These are phyloP conservation scores for Penicillium samsonianum DNA, from an alignment of 495 filamentous ascomycete species.

Conservation along the genomic window DNA sequence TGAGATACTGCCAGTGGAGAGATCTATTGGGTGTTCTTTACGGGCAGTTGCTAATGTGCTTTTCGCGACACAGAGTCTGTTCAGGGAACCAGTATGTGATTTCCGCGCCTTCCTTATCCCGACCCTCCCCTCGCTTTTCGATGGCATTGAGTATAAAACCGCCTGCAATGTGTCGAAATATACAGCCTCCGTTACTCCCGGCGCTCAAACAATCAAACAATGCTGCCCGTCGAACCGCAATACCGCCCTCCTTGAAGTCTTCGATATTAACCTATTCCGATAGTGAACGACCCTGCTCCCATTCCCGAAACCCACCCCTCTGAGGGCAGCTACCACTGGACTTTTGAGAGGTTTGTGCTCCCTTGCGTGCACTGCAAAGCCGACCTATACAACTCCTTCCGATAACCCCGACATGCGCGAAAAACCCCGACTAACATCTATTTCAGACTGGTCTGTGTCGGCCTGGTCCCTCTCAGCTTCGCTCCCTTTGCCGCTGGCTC, in stretches of 20 bases:
- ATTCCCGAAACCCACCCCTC: conserved; percentile 69
- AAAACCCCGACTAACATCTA: conserved; percentile 8
- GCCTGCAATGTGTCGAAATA: not conserved
- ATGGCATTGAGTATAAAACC: conserved; percentile 1
- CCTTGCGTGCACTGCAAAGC: not conserved
- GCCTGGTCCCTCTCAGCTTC: conserved; percentile 81
- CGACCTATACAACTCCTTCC: not conserved
- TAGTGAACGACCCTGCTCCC: conserved; percentile 84
- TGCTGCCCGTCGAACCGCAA: not conserved
- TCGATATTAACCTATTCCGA: conserved; percentile 12
- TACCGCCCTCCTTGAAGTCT: not conserved
- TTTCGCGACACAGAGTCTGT: conserved; percentile 61
- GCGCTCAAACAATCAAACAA: not conserved
- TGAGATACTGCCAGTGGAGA: not conserved
- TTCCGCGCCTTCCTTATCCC: conserved; percentile 13
- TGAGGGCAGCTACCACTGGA: conserved; percentile 97
- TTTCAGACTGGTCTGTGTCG: conserved; percentile 66
- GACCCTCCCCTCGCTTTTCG: conserved; percentile 7
- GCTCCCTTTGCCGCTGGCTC: conserved; percentile 90
- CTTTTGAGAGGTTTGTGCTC: conserved; percentile 75
- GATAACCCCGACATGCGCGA: not conserved
- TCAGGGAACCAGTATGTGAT: conserved; percentile 71
- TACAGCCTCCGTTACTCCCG: no score
- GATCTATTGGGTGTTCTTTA: not conserved
- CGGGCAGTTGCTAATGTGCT: conserved; percentile 24